Conservation (phyloP, 1,284 basidiomycete genomes). For the Ganoderma lingzhi region DNA sequence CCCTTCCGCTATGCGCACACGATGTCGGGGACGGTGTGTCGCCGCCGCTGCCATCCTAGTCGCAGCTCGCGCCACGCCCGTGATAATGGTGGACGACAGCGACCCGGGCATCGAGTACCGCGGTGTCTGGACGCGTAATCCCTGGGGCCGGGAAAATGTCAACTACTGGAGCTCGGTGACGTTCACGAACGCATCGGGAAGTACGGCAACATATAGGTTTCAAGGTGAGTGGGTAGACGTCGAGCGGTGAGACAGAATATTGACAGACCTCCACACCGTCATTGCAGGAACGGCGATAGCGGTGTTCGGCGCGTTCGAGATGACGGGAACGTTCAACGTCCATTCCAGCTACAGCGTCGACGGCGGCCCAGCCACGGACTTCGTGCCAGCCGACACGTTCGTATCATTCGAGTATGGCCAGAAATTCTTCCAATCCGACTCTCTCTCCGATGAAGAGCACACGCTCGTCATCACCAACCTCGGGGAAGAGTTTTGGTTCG, state of each 20-base stretch:
- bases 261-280: not conserved
- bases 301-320: slow-evolving; percentile 14
- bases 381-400: slow-evolving; percentile 4
- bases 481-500: not conserved
- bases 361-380: not conserved
- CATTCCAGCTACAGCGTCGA: slow-evolving; percentile 12
- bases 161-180: slow-evolving; percentile 18
- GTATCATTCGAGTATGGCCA: not conserved
- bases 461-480: slow-evolving; percentile 5
- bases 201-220: slow-evolving; percentile 9
- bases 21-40: not conserved
- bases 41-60: not conserved
- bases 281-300: not conserved
- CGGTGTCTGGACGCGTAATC: slow-evolving; percentile 10
- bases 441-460: slow-evolving; percentile 3
- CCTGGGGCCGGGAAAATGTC: slow-evolving; percentile 2
- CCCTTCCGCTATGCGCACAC: not conserved
- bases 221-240: not conserved
- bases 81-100: not conserved
- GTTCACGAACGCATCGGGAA: slow-evolving; percentile 12
- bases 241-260: not conserved
- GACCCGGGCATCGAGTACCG: not conserved
- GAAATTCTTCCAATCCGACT: not conserved
- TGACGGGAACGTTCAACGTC: slow-evolving; percentile 6
- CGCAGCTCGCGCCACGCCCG: not conserved